phyloP scores from a whole-genome alignment of 2,329 filamentous ascomycete species.

The Phaeosphaeria sp. region DNA sequence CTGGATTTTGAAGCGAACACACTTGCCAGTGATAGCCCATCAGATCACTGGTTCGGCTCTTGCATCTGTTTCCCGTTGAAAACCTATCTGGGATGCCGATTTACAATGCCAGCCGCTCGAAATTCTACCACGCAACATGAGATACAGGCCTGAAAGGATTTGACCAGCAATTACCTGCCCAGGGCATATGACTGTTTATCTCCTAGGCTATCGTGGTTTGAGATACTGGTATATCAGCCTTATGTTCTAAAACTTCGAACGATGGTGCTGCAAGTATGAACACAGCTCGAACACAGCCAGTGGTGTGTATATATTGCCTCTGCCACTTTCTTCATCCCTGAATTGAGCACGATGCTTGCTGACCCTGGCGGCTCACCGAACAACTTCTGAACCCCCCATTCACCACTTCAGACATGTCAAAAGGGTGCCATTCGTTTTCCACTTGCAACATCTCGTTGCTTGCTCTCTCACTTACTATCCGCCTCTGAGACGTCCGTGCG shows the following conservation, averaged over 20 bases:
- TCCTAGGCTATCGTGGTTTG: too few species aligned
- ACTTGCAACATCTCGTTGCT: background rate
- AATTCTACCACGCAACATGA: too few species aligned
- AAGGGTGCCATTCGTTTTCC: background rate
- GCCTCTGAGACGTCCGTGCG: background rate
- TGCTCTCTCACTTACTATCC: background rate
- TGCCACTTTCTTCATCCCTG: background rate
- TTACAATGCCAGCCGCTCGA: too few species aligned
- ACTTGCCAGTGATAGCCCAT: background rate
- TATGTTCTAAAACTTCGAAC: too few species aligned
- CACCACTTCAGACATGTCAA: background rate
- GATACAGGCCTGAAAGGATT: too few species aligned
- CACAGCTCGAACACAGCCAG: too few species aligned
- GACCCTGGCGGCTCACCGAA: background rate
- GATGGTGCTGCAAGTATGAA: too few species aligned
- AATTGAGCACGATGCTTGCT: background rate
- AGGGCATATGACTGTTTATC: too few species aligned
- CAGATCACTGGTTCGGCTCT: background rate
- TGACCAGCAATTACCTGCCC: background rate
- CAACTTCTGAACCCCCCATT: background rate
- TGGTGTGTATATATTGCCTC: background rate
- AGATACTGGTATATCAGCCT: too few species aligned
- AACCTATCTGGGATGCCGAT: too few species aligned
- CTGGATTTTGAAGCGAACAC: background rate
- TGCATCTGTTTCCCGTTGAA: too few species aligned